A percentile compares a stretch with the other conserved stretches of the same genome.
These are phyloP conservation scores for Boletus huronensis DNA, from an alignment of 768 basidiomycete species.

Conservation along the genomic window DNA sequence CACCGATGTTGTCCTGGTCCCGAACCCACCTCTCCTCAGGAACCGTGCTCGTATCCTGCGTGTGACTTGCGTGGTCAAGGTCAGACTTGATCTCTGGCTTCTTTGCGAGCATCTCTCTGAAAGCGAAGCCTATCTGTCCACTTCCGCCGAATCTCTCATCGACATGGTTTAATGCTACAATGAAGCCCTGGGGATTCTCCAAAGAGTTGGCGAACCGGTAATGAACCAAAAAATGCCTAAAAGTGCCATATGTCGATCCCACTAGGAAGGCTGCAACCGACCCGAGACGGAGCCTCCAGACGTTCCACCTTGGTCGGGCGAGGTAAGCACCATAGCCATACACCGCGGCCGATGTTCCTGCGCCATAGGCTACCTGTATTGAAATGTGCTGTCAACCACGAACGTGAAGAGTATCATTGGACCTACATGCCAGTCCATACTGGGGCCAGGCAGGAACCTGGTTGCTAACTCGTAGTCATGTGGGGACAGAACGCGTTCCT, in stretches of 20 bases:
- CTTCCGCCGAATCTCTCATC: constrained; percentile 31
- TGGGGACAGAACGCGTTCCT: constrained; percentile 24
- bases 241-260: constrained; percentile 34
- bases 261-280: constrained; percentile 22
- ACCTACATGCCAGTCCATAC: constrained; percentile 42
- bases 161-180: constrained; percentile 30
- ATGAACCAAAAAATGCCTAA: constrained; percentile 29
- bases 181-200: constrained; percentile 31
- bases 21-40: constrained; percentile 19
- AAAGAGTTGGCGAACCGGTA: constrained; percentile 30
- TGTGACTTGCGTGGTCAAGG: neutral
- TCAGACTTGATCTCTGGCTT: constrained; percentile 12
- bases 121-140: constrained; percentile 26
- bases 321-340: constrained; percentile 25
- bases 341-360: constrained; percentile 22
- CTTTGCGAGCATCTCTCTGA: constrained; percentile 23
- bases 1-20: constrained; percentile 12
- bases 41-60: constrained; percentile 4
- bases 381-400: constrained; percentile 1
- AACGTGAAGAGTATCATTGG: neutral
- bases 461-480: constrained; percentile 57
- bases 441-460: constrained; percentile 49
- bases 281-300: constrained; percentile 24
- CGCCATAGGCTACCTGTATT: constrained; percentile 21
- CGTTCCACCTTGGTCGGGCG: constrained; percentile 29